Base-by-base conservation (phyloP, 1,284 basidiomycete species). In the Vanrija sp. region DNA sequence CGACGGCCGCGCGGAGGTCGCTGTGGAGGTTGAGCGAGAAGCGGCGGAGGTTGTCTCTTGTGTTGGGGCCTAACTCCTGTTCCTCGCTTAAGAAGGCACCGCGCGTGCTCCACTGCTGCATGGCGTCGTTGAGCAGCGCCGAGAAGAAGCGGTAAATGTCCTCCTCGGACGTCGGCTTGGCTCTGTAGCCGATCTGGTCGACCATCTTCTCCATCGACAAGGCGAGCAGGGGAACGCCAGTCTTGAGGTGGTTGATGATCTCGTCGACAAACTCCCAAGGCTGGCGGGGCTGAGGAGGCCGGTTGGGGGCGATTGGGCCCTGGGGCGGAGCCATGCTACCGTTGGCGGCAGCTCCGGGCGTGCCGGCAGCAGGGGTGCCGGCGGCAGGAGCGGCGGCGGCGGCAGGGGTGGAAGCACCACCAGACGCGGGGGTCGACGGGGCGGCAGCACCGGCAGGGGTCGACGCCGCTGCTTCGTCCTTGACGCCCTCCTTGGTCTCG, bases 121-220 rank as follows among this genome's bases (percentile, higher is more conserved):
- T 71, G 3, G 80, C 82, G 56, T 84, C 83, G 81, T 87, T 68
- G 84, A 84, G 73, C 37, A 98, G 77, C 70, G 94, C 87, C 59
- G 86, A 88, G 41, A 94, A 85, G 63, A 94, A 84, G 16, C 96
- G 85, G 77, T 98, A 98, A 18, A 93, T 87, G 65, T 98, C 95
- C 74, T 99, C 96, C 62, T 99, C 96, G 2, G 85, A 83, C 7
- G 84, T 82, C 2, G 89, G 84, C 75, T 98, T 98, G 80, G 98
- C 97, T 43, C 94, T 85, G 59, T 86, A 84, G 41, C 85, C 82
- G 62, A 98, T 88, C 75, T 98, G 95, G 67, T 99, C 96, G 19
- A 96, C 89, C 81, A 98, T 89, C 45, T 93, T 96, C 77, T 99
- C 96, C 81, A 99, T 83, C 51, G 91, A 96, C 27, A 98, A 80